Evolutionary conservation across 2,329 filamentous ascomycete genomes (phyloP).

Genomic region (Penicillium olsonii): DNA sequence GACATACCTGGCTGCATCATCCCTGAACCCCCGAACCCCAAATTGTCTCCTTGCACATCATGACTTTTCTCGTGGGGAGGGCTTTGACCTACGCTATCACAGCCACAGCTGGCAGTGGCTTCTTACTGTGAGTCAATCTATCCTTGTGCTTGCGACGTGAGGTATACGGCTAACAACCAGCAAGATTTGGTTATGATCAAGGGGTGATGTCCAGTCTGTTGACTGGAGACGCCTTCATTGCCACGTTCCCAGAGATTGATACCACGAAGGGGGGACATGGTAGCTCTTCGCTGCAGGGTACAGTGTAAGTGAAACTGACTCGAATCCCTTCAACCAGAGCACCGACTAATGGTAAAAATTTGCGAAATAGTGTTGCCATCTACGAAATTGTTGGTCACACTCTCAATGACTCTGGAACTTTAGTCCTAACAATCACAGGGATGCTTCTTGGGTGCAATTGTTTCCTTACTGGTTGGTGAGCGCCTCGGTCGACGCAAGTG

Average conservation of each 20-base stretch:
- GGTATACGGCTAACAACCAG: conserved; percentile 1
- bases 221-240: conserved; percentile 30
- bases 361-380: conserved; percentile 39
- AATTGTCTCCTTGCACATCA: conserved; percentile 1
- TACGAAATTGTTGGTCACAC: conserved; percentile 41
- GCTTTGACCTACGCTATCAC: conserved; percentile 47
- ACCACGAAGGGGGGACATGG: conserved; percentile 37
- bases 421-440: conserved; percentile 35
- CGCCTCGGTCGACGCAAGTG: conserved; percentile 50
- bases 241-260: conserved; percentile 31
- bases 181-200: conserved; percentile 40
- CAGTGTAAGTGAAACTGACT: conserved; percentile 32
- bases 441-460: conserved; percentile 58
- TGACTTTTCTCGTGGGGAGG: conserved; percentile 30
- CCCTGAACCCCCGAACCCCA: neutral
- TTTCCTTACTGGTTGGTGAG: conserved; percentile 49
- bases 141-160: neutral
- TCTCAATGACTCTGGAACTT: neutral
- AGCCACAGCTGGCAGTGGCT: conserved; percentile 45
- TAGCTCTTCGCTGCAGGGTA: conserved; percentile 48
- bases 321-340: neutral
- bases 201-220: conserved; percentile 41
- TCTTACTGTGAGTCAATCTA: conserved; percentile 36
- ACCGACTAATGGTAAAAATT: neutral
- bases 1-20: neutral